Evolutionary conservation across 257 asterid genomes (phyloP).

Genomic region (Fraxinus cuspidata): DNA sequence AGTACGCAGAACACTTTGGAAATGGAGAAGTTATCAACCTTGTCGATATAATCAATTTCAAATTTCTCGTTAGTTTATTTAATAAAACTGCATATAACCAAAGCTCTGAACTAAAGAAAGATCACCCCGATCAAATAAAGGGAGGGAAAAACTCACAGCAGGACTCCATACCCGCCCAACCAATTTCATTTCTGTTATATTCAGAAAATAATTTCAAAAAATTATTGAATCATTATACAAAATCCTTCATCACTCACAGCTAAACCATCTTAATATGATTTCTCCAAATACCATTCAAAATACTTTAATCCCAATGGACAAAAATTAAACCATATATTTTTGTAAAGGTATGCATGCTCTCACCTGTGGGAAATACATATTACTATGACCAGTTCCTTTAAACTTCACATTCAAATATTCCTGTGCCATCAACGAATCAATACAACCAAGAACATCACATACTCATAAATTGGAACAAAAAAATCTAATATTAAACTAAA

Average conservation of each 20-base stretch:
- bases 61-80: neutral
- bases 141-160: neutral
- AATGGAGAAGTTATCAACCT: neutral
- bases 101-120: neutral
- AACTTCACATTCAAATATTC: slow-evolving; percentile 91
- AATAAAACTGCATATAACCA: neutral
- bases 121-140: neutral
- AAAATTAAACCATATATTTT: slow-evolving; percentile 8
- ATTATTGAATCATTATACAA: slow-evolving; percentile 1
- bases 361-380: slow-evolving; percentile 99
- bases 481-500: neutral
- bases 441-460: slow-evolving; percentile 1
- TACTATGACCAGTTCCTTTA: slow-evolving; percentile 98
- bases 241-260: slow-evolving; percentile 11
- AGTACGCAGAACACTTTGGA: neutral
- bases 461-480: neutral
- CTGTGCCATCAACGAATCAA: slow-evolving; percentile 47
- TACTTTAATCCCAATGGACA: neutral
- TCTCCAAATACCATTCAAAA: neutral
- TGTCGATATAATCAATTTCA: neutral
- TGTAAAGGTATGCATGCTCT: slow-evolving; percentile 15
- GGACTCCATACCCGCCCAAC: neutral
- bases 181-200: neutral
- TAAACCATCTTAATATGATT: slow-evolving; percentile 15
- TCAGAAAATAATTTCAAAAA: slow-evolving; percentile 4